Conservation (phyloP, 352 stramenopile genomes). For the Halophytophthora batemanensis region DNA sequence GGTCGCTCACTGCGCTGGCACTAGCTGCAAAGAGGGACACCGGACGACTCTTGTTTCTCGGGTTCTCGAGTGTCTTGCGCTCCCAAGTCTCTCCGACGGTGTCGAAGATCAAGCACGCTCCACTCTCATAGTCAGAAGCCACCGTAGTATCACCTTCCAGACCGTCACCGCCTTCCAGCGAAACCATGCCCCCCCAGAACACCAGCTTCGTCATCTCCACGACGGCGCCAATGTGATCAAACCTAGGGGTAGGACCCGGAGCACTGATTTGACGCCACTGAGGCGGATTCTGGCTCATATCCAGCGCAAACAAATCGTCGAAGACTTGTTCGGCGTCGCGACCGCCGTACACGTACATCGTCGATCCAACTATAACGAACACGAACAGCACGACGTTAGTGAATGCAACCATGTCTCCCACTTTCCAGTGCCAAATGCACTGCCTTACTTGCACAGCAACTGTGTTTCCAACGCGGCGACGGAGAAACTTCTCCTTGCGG, state of each 20-base stretch:
- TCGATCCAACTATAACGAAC: conserved; percentile 44
- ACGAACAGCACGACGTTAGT: conserved; percentile 6
- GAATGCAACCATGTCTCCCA: too few species aligned
- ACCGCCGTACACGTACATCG: conserved; percentile 71
- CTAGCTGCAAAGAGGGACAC: conserved; percentile 40
- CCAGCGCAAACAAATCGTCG: conserved; percentile 63
- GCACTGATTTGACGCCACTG: conserved; percentile 58
- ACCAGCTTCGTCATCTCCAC: conserved; percentile 47
- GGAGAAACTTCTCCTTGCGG: conserved; percentile 27
- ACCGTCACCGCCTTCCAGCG: conserved; percentile 28
- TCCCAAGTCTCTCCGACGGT: conserved; percentile 39
- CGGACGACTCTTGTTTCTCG: conserved; percentile 25
- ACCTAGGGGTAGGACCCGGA: conserved; percentile 19
- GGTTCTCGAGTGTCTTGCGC: conserved; percentile 33
- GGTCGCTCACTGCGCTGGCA: conserved; percentile 43
- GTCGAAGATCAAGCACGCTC: conserved; percentile 51
- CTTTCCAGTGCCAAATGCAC: neutral
- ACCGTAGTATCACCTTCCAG: conserved; percentile 9
- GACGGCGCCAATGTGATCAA: conserved; percentile 62
- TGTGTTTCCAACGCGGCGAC: conserved; percentile 76
- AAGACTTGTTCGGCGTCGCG: conserved; percentile 68
- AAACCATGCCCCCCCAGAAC: conserved; percentile 59
- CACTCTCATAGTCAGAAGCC: conserved; percentile 7
- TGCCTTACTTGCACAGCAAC: conserved; percentile 45
- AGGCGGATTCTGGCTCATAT: conserved; percentile 32